Evolutionary conservation across 805 yeast genomes (phyloP).

Genomic region (Hanseniaspora lindneri): DNA sequence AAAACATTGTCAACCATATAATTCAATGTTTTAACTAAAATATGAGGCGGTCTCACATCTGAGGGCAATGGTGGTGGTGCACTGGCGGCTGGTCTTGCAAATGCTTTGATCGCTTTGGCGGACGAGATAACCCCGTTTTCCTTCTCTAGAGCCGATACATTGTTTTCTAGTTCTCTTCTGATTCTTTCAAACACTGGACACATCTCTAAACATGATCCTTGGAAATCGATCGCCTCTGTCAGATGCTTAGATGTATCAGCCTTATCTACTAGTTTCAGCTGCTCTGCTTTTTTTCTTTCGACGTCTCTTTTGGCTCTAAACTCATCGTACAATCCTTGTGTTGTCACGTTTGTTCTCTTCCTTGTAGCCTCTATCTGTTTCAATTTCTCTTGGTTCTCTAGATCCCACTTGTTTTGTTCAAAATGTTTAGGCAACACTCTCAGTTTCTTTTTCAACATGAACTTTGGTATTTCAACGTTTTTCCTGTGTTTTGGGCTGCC

Average conservation of each 20-base stretch:
- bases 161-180: constrained; percentile 74
- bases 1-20: constrained; percentile 57
- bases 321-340: constrained; percentile 62
- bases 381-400: constrained; percentile 56
- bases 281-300: constrained; percentile 72
- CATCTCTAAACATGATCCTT: constrained; percentile 86
- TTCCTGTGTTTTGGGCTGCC: neutral
- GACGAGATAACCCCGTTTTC: constrained; percentile 52
- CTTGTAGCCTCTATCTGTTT: constrained; percentile 37
- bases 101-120: constrained; percentile 68
- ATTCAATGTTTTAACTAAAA: constrained; percentile 53
- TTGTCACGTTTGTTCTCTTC: constrained; percentile 33
- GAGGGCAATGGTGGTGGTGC: constrained; percentile 96
- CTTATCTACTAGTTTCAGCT: constrained; percentile 69
- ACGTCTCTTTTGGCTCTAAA: constrained; percentile 59
- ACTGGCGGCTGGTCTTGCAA: constrained; percentile 94
- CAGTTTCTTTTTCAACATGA: constrained; percentile 31
- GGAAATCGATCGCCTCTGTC: constrained; percentile 77
- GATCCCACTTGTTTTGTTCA: constrained; percentile 54
- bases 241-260: constrained; percentile 71
- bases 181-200: constrained; percentile 90
- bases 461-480: constrained; percentile 29
- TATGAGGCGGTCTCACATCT: constrained; percentile 86
- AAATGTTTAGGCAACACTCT: constrained; percentile 26
- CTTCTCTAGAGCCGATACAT: constrained; percentile 66